Base-by-base conservation (phyloP, 2,329 filamentous ascomycete genomes). In the Hypoxylon sp. region DNA sequence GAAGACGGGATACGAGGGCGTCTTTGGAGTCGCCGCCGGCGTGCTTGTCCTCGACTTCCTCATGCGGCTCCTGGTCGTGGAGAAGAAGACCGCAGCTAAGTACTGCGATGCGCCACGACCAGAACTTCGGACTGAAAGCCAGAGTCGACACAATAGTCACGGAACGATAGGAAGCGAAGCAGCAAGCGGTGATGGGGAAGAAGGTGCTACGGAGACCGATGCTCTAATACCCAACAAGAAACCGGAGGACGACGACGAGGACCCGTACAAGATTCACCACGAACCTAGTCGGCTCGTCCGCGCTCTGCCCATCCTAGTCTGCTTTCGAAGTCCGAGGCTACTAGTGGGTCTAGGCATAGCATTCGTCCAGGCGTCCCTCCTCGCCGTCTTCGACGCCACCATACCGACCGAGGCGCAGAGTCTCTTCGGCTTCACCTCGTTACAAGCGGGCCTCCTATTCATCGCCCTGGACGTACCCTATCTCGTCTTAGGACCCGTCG, bases 1-100 rank as follows among this genome's bases (percentile, higher is more conserved):
- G 26, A 84, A 84, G 69, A 81, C 83, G 0, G 88, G 88, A 2
- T 86, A 86, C 70, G 72, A 76, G 11, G 87, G 86, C 0, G 87
- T 90, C 0, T 89, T 89, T 72, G 83, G 81, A 0, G 76, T 89
- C 22, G 84, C 82, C 0, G 80, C 87, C 49, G 83, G 78, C 0
- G 74, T 90, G 7, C 73, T 91, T 1, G 81, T 72, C 0, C 64
- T 90, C 14, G 88, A 91, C 73, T 85, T 90, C 62, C 58, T 85
- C 20, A 84, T 90, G 81, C 83, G 89, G 11, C 70, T 88, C 0
- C 73, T 87, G 4, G 80, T 91, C 54, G 81, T 91, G n/a, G 88
- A 91, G 75, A 89, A 88, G 75, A 87, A 86, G 72, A 80, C 82
- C 1, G 86, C 87, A 0, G 75, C 74, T 7, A 79, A 78, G 64